Conservation (phyloP, 2,329 filamentous ascomycete genomes). For the Zymoseptoria tritici region DNA sequence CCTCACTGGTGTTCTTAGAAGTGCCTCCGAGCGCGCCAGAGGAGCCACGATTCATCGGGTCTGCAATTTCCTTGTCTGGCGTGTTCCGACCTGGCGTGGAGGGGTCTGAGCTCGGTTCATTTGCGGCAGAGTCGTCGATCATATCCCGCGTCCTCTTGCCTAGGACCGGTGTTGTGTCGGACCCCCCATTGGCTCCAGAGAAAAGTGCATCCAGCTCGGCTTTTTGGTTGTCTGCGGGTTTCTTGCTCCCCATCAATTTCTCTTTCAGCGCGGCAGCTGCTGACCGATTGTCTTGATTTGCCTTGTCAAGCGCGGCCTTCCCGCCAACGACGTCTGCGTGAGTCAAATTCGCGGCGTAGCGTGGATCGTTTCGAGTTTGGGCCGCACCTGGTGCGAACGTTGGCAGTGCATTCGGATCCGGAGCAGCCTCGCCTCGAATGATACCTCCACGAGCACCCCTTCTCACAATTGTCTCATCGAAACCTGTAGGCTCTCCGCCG, state of each 20-base stretch:
- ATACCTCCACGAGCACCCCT: constrained; percentile 29
- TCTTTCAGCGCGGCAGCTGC: constrained; percentile 83
- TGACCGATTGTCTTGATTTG: constrained; percentile 80
- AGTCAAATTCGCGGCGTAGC: constrained; percentile 56
- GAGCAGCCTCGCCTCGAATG: constrained; percentile 26
- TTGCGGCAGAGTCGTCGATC: constrained; percentile 50
- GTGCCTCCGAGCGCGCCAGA: constrained; percentile 33
- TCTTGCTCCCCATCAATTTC: constrained; percentile 53
- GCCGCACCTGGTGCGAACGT: constrained; percentile 50
- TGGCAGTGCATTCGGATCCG: constrained; percentile 41
- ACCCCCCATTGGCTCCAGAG: constrained; percentile 25
- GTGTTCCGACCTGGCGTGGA: constrained; percentile 53
- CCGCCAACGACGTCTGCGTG: constrained; percentile 71
- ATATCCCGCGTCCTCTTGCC: constrained; percentile 73
- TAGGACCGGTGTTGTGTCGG: constrained; percentile 44
- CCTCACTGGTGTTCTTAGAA: constrained; percentile 47
- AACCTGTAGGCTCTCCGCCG: constrained; percentile 24
- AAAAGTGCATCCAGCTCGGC: constrained; percentile 25
- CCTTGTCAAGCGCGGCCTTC: constrained; percentile 48
- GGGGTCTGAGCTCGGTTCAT: constrained; percentile 25
- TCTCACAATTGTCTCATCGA: constrained; percentile 26
- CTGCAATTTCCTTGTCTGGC: constrained; percentile 34
- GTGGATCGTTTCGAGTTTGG: constrained; percentile 44
- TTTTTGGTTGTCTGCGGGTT: constrained; percentile 24
- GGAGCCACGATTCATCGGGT: constrained; percentile 22